Evolutionary conservation across 2,329 filamentous ascomycete species (phyloP).

Genomic region (Sordariomycetes sp.): DNA sequence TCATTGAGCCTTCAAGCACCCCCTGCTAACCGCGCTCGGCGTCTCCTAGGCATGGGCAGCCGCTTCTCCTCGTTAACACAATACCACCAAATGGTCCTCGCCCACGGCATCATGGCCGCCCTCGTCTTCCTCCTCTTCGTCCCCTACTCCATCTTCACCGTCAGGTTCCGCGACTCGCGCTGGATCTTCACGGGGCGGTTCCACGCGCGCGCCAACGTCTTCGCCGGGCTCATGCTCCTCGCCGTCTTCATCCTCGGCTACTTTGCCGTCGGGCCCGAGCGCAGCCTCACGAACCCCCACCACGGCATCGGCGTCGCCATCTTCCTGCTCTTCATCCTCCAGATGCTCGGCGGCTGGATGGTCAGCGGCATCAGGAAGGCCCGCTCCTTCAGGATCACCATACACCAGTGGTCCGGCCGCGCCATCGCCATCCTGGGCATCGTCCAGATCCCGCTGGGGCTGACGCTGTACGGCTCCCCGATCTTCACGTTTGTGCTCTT

Average conservation of each 20-base stretch:
- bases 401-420: slow-evolving; percentile 85
- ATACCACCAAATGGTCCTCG: slow-evolving; percentile 61
- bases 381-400: slow-evolving; percentile 42
- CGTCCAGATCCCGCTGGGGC: slow-evolving; percentile 75
- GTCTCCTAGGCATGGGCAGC: slow-evolving; percentile 64
- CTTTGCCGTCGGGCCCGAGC: slow-evolving; percentile 63
- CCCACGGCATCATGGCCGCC: slow-evolving; percentile 61
- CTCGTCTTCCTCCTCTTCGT: slow-evolving; percentile 67
- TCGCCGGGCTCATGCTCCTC: slow-evolving; percentile 57
- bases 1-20: neutral
- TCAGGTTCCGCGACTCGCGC: slow-evolving; percentile 57
- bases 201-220: slow-evolving; percentile 65
- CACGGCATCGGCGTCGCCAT: slow-evolving; percentile 76
- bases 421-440: slow-evolving; percentile 71
- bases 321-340: slow-evolving; percentile 61
- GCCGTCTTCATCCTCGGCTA: slow-evolving; percentile 66
- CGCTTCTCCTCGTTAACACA: slow-evolving; percentile 58
- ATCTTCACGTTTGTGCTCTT: slow-evolving; percentile 78
- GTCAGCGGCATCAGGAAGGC: slow-evolving; percentile 41
- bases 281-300: slow-evolving; percentile 70
- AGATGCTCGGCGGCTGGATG: slow-evolving; percentile 58
- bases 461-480: slow-evolving; percentile 88
- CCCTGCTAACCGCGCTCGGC: slow-evolving; percentile 4
- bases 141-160: slow-evolving; percentile 62
- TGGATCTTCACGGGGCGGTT: slow-evolving; percentile 52